phyloP scores from a whole-genome alignment of 106 monocot genomes.

The Acorus gramineus region DNA sequence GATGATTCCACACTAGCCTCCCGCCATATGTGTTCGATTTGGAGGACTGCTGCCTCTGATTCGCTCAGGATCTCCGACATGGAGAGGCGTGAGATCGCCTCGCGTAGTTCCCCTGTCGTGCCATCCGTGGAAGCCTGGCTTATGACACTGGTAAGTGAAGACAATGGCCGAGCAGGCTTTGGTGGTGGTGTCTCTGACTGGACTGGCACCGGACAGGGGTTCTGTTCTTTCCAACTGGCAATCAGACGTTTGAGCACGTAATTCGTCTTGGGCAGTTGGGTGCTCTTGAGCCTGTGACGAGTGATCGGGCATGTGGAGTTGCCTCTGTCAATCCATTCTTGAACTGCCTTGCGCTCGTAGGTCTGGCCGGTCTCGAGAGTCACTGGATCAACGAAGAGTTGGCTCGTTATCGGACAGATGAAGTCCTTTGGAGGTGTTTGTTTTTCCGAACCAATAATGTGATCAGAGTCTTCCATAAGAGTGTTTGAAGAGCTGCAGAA shows the following conservation, averaged over 20 bases:
- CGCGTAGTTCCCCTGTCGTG: conserved; percentile 17
- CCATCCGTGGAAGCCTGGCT: conserved; percentile 23
- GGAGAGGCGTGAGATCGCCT: conserved; percentile 36
- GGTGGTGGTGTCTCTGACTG: conserved; percentile 8
- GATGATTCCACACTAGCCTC: conserved; percentile 12
- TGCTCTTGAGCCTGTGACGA: conserved; percentile 37
- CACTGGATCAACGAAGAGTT: conserved; percentile 50
- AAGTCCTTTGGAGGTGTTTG: conserved; percentile 48
- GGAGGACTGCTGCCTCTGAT: conserved; percentile 42
- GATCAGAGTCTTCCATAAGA: conserved; percentile 22
- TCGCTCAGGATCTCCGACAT: conserved; percentile 40
- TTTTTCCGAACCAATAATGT: conserved; percentile 6
- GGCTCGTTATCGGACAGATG: conserved; percentile 52
- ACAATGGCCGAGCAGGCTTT: conserved; percentile 3
- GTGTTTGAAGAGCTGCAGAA: conserved; percentile 16
- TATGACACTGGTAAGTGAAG: conserved; percentile 49
- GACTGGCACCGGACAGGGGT: conserved; percentile 11
- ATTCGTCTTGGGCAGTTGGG: conserved; percentile 47
- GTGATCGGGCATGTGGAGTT: conserved; percentile 56
- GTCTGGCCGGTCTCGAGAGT: conserved; percentile 59
- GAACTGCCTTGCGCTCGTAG: conserved; percentile 46
- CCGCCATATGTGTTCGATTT: conserved; percentile 32
- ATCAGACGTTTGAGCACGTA: conserved; percentile 57
- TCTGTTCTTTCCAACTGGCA: conserved; percentile 36
- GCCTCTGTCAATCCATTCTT: conserved; percentile 51